Conservation (phyloP, 345 rosid species). For the Citrus inodora region DNA sequence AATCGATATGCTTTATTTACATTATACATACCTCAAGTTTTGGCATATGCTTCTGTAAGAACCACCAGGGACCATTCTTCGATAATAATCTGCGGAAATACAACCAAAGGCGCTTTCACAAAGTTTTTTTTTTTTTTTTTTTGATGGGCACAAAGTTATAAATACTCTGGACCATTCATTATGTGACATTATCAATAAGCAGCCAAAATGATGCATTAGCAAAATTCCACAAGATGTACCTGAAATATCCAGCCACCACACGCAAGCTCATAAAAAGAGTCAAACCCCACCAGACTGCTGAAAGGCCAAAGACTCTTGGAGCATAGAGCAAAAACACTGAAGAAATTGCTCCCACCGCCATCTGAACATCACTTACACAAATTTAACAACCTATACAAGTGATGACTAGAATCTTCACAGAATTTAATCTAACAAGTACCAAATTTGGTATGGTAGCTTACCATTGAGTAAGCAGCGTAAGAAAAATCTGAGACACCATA, state of each 20-base stretch:
- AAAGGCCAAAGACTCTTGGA: conserved; percentile 33
- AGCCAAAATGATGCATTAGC: not conserved
- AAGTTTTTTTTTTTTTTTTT: no score
- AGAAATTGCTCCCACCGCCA: conserved; percentile 34
- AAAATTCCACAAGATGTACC: conserved; percentile 16
- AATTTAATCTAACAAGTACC: not conserved
- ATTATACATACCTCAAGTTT: conserved; percentile 11
- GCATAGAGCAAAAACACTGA: conserved; percentile 32
- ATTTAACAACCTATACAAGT: not conserved
- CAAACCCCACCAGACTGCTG: conserved; percentile 44
- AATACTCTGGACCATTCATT: no score
- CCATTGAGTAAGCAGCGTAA: conserved; percentile 49
- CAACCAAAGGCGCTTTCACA: not conserved
- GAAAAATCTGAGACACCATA: conserved; percentile 47
- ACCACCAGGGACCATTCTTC: conserved; percentile 43
- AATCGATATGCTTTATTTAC: not conserved
- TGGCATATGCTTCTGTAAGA: conserved; percentile 22
- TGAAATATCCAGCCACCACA: conserved; percentile 33
- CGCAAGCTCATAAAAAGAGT: conserved; percentile 48
- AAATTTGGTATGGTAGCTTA: conserved; percentile 2
- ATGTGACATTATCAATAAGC: no score
- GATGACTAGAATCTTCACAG: not conserved
- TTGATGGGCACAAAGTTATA: no score
- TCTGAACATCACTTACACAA: conserved; percentile 14
- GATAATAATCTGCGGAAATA: conserved; percentile 18